Base-by-base conservation (phyloP, 768 basidiomycete genomes). In the Lactarius sanguifluus region DNA sequence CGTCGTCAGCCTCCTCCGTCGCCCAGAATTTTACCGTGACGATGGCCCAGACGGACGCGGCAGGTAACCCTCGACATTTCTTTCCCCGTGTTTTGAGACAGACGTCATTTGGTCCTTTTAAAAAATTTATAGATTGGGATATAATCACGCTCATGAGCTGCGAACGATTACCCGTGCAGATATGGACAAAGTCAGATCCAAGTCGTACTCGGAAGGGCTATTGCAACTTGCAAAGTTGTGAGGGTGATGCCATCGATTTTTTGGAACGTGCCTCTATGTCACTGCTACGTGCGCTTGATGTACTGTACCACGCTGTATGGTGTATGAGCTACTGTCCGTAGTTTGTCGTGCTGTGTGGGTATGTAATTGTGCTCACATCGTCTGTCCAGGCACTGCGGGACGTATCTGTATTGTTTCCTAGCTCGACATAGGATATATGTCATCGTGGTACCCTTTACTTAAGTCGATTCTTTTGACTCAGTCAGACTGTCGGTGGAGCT, bases 111-210 rank as follows among this genome's bases (percentile, higher is more conserved):
- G 15, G 0, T 45, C 3, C 10, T 57, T 13, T 34, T 23, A n/a
- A n/a, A n/a, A n/a, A n/a, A n/a, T 36, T 3, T 30, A 30, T 32
- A 32, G 32, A 32, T 32, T 32, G 7, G 32, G 92, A 12, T 94
- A 94, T 73, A 90, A 93, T 71, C 90, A 93, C 69, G 92, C 83
- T 3, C 81, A 83, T 68, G 86, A 89, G 73, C 88, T 84, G 71
- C 83, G 83, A 16, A 80, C 83, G 0, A 75, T 92, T 36, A 87
- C 88, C 4, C 77, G 79, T 71, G 77, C 76, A 0, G 91, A 94
- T 67, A 81, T 94, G 3, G 81, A 90, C 72, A 91, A 87, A 77
- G 90, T 91, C 69, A 92, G 89, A 77, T 86, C 90, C 40, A 86
- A 80, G 77, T 80, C 83, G 50, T 79, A 80, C 40, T 90, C 89